Conservation (phyloP, 164 flowering plant genomes). For the Chimonanthus praecox region DNA sequence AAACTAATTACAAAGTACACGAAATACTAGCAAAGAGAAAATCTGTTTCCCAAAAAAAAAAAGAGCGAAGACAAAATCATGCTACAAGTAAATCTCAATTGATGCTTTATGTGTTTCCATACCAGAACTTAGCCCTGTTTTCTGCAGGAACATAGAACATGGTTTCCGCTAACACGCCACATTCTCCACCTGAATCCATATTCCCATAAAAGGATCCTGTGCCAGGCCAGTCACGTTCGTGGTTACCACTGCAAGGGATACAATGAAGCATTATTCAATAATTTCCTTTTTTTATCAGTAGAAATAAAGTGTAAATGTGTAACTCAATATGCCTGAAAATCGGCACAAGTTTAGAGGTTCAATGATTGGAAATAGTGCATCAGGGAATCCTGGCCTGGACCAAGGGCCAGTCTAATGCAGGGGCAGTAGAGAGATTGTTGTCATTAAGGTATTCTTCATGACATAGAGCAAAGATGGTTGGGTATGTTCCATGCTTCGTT, state of each 20-base stretch:
- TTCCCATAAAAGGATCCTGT: slow-evolving; percentile 37
- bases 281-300: not conserved
- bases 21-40: not conserved
- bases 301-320: too few relatives aligned
- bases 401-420: too few relatives aligned
- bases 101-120: not conserved
- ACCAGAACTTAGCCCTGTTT: slow-evolving; percentile 44
- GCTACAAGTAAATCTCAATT: not conserved
- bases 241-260: slow-evolving; percentile 35
- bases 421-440: too few relatives aligned
- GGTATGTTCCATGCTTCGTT: too few relatives aligned
- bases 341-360: too few relatives aligned
- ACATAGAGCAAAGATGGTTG: too few relatives aligned
- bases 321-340: too few relatives aligned
- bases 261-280: not conserved
- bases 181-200: slow-evolving; percentile 45
- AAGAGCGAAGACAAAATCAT: not conserved
- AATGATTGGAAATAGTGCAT: too few relatives aligned
- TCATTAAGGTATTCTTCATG: too few relatives aligned
- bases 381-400: too few relatives aligned
- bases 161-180: slow-evolving; percentile 41
- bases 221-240: slow-evolving; percentile 47
- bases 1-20: not conserved
- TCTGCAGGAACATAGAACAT: slow-evolving; percentile 48
- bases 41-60: not conserved